These are phyloP conservation scores for Trametes polyzona DNA, from an alignment of 1,284 basidiomycete species.

Conservation along the genomic window DNA sequence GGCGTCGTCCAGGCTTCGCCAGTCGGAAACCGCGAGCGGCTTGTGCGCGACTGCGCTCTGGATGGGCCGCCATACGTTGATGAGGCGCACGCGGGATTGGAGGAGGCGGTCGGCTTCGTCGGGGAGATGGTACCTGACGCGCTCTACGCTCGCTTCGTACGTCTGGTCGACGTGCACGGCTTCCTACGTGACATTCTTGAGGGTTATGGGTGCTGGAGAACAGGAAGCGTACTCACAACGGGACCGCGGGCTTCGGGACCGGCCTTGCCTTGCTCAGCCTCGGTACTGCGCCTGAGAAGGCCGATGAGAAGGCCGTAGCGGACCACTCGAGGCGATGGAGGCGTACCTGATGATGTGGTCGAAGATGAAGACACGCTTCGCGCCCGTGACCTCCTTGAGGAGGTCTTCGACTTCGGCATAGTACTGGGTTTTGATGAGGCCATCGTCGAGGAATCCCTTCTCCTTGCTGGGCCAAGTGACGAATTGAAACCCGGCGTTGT, in stretches of 20 bases:
- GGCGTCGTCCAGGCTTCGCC: constrained; percentile 39
- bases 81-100: constrained; percentile 52
- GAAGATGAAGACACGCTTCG: constrained; percentile 43
- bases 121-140: constrained; percentile 50
- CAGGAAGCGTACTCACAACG: constrained; percentile 41
- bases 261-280: constrained; percentile 3
- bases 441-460: constrained; percentile 45
- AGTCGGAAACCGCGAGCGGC: constrained; percentile 53
- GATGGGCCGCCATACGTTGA: constrained; percentile 61
- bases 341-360: constrained; percentile 43
- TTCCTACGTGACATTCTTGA: constrained; percentile 19
- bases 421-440: constrained; percentile 36
- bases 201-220: too few species aligned
- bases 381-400: constrained; percentile 42
- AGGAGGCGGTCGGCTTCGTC: constrained; percentile 47
- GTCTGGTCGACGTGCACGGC: constrained; percentile 64
- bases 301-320: constrained; percentile 38
- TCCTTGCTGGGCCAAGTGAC: constrained; percentile 37
- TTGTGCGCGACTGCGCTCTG: constrained; percentile 45
- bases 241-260: constrained; percentile 32
- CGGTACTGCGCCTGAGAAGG: constrained; percentile 20
- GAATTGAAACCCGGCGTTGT: constrained; percentile 47
- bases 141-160: constrained; percentile 46
- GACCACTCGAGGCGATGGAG: background rate
- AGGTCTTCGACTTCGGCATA: constrained; percentile 45